Conservation (phyloP, 805 yeast species). For the Starmerella tilneyi region DNA sequence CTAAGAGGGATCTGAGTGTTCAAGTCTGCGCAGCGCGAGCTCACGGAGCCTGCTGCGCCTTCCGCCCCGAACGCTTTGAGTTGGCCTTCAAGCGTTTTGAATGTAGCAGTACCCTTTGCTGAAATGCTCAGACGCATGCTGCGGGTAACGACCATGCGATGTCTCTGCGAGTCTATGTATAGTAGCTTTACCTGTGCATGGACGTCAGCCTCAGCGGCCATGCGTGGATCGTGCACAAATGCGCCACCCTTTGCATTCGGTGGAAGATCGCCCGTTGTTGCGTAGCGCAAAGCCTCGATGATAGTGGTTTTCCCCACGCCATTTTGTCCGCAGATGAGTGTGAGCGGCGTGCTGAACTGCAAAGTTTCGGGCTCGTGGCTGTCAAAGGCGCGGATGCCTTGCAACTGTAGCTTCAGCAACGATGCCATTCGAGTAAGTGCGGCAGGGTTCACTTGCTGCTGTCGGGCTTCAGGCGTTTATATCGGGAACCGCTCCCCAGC, state of each 20-base stretch:
- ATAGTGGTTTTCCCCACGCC: conserved; percentile 96
- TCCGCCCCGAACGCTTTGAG: conserved; percentile 28
- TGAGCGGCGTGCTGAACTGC: conserved; percentile 80
- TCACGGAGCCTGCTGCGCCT: conserved; percentile 24
- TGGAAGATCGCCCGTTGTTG: conserved; percentile 92
- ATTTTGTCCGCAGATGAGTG: conserved; percentile 88
- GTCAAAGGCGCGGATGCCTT: conserved; percentile 86
- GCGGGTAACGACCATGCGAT: conserved; percentile 70
- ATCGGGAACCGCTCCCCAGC: too few species aligned
- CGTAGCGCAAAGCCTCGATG: conserved; percentile 85
- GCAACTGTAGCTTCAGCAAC: conserved; percentile 49
- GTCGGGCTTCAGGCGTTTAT: too few species aligned
- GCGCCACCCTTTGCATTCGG: conserved; percentile 96
- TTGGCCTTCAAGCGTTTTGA: conserved; percentile 88
- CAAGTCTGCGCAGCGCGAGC: conserved; percentile 73
- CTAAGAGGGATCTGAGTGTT: conserved; percentile 71
- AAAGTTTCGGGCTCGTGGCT: conserved; percentile 76
- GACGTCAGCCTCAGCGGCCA: conserved; percentile 56
- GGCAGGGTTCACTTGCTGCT: too few species aligned
- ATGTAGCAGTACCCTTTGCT: conserved; percentile 54
- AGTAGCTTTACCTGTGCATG: conserved; percentile 86
- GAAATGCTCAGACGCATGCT: conserved; percentile 58
- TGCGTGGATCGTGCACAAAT: conserved; percentile 82
- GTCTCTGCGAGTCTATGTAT: conserved; percentile 61
- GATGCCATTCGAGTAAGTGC: conserved; percentile 20